Conservation (phyloP, 2,329 filamentous ascomycete species). For the Aspergillus neoniger region DNA sequence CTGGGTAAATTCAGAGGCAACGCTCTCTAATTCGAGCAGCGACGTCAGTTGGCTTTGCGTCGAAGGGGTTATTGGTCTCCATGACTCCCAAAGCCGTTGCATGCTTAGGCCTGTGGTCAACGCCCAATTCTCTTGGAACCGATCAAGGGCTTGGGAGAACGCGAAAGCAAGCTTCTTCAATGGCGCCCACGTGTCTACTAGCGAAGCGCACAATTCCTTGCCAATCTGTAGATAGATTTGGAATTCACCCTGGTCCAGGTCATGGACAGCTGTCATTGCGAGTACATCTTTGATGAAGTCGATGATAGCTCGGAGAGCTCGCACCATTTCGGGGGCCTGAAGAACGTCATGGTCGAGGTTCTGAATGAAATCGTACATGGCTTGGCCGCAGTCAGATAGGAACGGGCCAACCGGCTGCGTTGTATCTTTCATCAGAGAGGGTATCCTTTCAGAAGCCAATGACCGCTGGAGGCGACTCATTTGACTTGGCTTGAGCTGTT, state of each 20-base stretch:
- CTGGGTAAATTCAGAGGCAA: conserved; percentile 40
- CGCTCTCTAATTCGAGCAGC: conserved; percentile 38
- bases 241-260: conserved; percentile 56
- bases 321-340: conserved; percentile 26
- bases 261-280: conserved; percentile 40
- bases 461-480: conserved; percentile 47
- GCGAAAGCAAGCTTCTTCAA: conserved; percentile 31
- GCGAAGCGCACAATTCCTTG: conserved; percentile 36
- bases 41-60: conserved; percentile 36
- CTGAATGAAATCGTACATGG: conserved; percentile 39
- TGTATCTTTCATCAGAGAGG: conserved; percentile 44
- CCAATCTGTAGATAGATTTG: conserved; percentile 55
- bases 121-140: conserved; percentile 70
- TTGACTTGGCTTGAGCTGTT: conserved; percentile 42
- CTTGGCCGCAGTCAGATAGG: conserved; percentile 40
- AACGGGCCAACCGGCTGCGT: conserved; percentile 44
- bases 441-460: conserved; percentile 42
- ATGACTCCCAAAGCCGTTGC: conserved; percentile 73
- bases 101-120: conserved; percentile 76
- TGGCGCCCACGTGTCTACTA: conserved; percentile 28
- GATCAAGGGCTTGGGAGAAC: conserved; percentile 43
- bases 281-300: conserved; percentile 54
- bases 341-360: conserved; percentile 30
- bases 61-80: conserved; percentile 62
- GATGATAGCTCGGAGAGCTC: conserved; percentile 36